These are phyloP conservation scores for Shiraia sp. DNA, from an alignment of 2,329 filamentous ascomycete genomes.

Conservation along the genomic window DNA sequence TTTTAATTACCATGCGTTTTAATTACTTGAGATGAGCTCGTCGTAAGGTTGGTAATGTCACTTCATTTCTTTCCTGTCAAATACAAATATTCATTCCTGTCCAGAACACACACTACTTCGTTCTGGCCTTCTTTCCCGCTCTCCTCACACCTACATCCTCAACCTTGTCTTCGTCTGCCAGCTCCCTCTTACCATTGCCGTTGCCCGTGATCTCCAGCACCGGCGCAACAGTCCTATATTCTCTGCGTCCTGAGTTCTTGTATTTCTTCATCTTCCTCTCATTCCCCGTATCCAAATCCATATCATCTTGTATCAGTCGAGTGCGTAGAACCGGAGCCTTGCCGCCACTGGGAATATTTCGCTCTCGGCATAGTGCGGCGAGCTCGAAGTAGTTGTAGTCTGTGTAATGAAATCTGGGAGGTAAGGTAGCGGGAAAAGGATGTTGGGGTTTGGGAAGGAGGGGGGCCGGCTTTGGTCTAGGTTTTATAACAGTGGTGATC, in stretches of 20 bases:
- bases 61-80: too few species aligned
- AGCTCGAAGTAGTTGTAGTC: conserved; percentile 18
- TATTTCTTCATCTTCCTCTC: conserved; percentile 3
- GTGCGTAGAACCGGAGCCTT: conserved; percentile 11
- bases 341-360: conserved; percentile 16
- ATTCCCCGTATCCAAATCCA: conserved; percentile 7
- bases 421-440: conserved; percentile 2
- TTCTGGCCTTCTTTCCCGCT: too few species aligned
- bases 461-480: not conserved
- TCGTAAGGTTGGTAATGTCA: too few species aligned
- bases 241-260: not conserved
- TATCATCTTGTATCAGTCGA: conserved; percentile 26
- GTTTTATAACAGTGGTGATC: not conserved
- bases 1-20: not conserved
- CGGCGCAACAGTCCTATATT: not conserved
- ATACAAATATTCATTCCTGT: too few species aligned
- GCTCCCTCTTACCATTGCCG: not conserved
- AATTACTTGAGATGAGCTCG: not conserved
- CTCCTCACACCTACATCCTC: too few species aligned
- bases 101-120: too few species aligned
- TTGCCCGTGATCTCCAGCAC: not conserved
- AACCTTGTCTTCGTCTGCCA: not conserved
- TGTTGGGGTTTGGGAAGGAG: not conserved
- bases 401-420: conserved; percentile 10
- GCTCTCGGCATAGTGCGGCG: conserved; percentile 16